These are phyloP conservation scores for Hygrophorus russula DNA, from an alignment of 768 basidiomycete species.

Conservation along the genomic window DNA sequence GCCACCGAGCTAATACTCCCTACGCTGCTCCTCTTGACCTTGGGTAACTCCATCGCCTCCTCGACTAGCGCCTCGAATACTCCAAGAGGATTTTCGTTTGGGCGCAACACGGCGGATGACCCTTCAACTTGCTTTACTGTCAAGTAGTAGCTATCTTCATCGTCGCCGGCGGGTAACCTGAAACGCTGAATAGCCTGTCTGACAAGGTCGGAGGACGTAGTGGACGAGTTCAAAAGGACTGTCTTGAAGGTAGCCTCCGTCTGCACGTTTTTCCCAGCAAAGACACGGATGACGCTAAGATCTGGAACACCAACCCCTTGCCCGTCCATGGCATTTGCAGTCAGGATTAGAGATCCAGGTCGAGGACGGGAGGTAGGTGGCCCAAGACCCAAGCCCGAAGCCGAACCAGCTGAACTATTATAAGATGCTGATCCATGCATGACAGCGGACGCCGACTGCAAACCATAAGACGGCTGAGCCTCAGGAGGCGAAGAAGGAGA, in stretches of 20 bases:
- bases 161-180: slow-evolving; percentile 56
- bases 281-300: slow-evolving; percentile 90
- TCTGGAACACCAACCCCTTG: slow-evolving; percentile 60
- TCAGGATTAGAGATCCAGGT: slow-evolving; percentile 69
- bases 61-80: slow-evolving; percentile 83
- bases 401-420: slow-evolving; percentile 27
- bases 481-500: slow-evolving; percentile 76
- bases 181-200: slow-evolving; percentile 93
- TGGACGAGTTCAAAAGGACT: slow-evolving; percentile 80
- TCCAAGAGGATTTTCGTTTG: slow-evolving; percentile 72
- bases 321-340: slow-evolving; percentile 47
- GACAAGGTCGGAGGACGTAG: slow-evolving; percentile 75
- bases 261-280: slow-evolving; percentile 83
- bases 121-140: slow-evolving; percentile 92
- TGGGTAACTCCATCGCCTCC: slow-evolving; percentile 69
- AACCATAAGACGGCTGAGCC: slow-evolving; percentile 59
- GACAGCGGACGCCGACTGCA: slow-evolving; percentile 64
- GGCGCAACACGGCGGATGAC: slow-evolving; percentile 60
- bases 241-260: slow-evolving; percentile 99
- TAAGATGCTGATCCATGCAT: slow-evolving; percentile 30
- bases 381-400: slow-evolving; percentile 36
- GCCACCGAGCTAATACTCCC: slow-evolving; percentile 91
- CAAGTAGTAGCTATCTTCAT: slow-evolving; percentile 67
- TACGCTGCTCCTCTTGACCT: slow-evolving; percentile 87
- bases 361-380: slow-evolving; percentile 47